Percentiles rank a stretch among this genome's conserved stretches.
These are phyloP conservation scores for Pyrenophora tritici-repentis DNA, from an alignment of 2,329 filamentous ascomycete species.

Conservation along the genomic window DNA sequence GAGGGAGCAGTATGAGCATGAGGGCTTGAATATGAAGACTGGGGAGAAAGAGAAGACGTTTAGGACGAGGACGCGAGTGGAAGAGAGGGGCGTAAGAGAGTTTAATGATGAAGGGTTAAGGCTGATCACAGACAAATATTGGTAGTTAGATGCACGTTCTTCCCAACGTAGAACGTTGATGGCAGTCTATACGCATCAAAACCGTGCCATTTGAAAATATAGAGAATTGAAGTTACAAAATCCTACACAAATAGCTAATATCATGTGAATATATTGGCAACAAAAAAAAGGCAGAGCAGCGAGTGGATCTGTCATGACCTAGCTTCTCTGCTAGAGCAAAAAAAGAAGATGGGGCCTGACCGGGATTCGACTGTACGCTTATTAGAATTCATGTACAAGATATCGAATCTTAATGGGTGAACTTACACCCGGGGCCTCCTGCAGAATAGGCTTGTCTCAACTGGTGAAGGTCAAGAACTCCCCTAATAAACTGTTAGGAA, in stretches of 20 bases:
- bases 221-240: too few species aligned
- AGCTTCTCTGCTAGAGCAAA: conserved; percentile 8
- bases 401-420: conserved; percentile 20
- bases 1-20: conserved; percentile 37
- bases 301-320: too few species aligned
- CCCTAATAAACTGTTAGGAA: too few species aligned
- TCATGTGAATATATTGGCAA: too few species aligned
- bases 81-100: conserved; percentile 32
- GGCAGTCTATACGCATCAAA: too few species aligned
- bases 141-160: conserved; percentile 6
- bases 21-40: conserved; percentile 37
- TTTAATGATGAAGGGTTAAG: conserved; percentile 32
- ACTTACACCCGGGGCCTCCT: conserved; percentile 38
- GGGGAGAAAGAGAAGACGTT: conserved; percentile 27
- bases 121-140: conserved; percentile 33
- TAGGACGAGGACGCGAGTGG: conserved; percentile 30
- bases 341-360: conserved; percentile 31
- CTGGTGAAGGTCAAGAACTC: too few species aligned
- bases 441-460: too few species aligned
- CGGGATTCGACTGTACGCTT: conserved; percentile 32
- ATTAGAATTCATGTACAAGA: conserved; percentile 11
- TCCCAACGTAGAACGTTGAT: too few species aligned
- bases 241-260: too few species aligned
- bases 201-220: too few species aligned
- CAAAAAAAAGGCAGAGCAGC: too few species aligned